Evolutionary conservation across 352 stramenopile genomes (phyloP).

Genomic region (Saprolegnia diclina): DNA sequence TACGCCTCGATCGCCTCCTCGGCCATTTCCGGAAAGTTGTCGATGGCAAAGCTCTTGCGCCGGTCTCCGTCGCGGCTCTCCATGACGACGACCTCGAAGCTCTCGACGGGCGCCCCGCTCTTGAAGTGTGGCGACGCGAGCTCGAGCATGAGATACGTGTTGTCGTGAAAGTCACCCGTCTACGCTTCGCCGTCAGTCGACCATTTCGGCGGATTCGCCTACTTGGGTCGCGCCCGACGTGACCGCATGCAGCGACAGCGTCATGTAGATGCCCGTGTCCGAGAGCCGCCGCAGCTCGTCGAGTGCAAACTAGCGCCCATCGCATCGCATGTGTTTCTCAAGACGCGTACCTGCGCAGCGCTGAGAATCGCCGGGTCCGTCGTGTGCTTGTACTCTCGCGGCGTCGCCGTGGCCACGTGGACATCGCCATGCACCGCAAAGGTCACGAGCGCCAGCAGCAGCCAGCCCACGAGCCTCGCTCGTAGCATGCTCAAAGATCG

Average conservation of each 20-base stretch:
- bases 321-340: neutral
- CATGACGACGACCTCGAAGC: slow-evolving; percentile 74
- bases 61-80: slow-evolving; percentile 46
- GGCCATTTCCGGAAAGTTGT: slow-evolving; percentile 82
- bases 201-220: no score
- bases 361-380: slow-evolving; percentile 8
- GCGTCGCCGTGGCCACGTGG: no score
- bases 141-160: slow-evolving; percentile 58
- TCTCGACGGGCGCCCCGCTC: slow-evolving; percentile 45
- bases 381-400: no score
- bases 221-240: slow-evolving; percentile 52
- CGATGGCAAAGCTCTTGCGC: slow-evolving; percentile 65
- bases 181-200: slow-evolving; percentile 21
- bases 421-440: no score
- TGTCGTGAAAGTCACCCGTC: slow-evolving; percentile 74
- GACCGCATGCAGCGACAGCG: slow-evolving; percentile 46
- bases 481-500: no score
- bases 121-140: slow-evolving; percentile 68
- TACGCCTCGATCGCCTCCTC: slow-evolving; percentile 69
- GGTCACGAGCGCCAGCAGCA: no score
- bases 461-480: no score
- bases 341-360: slow-evolving; percentile 8
- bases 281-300: slow-evolving; percentile 50
- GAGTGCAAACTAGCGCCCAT: slow-evolving; percentile 48
- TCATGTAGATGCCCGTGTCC: slow-evolving; percentile 67